Evolutionary conservation across 2,329 filamentous ascomycete genomes (phyloP).

Genomic region (Verruconis gallopava): DNA sequence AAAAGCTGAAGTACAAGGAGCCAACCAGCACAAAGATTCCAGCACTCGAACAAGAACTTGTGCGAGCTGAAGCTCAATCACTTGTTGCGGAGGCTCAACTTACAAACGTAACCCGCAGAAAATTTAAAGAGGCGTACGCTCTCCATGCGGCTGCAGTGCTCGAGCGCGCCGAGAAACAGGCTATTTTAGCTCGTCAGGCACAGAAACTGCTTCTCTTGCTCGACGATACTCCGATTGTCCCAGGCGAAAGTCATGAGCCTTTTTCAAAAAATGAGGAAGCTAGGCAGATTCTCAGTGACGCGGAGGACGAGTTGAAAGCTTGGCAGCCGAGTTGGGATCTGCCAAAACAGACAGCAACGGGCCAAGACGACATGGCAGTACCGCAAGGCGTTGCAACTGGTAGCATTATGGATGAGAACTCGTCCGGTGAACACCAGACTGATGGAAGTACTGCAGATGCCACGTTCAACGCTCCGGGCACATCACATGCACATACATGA

Average conservation of each 20-base stretch:
- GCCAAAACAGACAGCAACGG: background rate
- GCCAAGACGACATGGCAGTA: background rate
- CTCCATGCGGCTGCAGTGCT: slow-evolving; percentile 81
- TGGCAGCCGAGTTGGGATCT: slow-evolving; percentile 7
- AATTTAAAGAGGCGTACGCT: slow-evolving; percentile 90
- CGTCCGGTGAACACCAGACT: too few relatives aligned
- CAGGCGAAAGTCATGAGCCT: slow-evolving; percentile 60
- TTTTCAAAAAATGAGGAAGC: slow-evolving; percentile 57
- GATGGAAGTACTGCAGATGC: background rate
- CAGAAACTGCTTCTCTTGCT: slow-evolving; percentile 72
- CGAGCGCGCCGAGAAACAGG: slow-evolving; percentile 93
- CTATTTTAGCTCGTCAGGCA: slow-evolving; percentile 83
- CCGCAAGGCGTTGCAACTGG: background rate
- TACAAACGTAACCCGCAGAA: slow-evolving; percentile 88
- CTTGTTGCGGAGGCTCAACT: slow-evolving; percentile 93
- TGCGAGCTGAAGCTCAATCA: slow-evolving; percentile 89
- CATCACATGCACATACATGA: too few relatives aligned
- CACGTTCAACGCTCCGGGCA: too few relatives aligned
- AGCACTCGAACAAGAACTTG: slow-evolving; percentile 87
- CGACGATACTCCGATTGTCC: slow-evolving; percentile 80
- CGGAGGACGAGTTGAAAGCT: slow-evolving; percentile 61
- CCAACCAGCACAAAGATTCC: slow-evolving; percentile 70
- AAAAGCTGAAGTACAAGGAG: slow-evolving; percentile 83
- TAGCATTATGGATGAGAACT: slow-evolving; percentile 1
- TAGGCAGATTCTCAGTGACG: slow-evolving; percentile 79